Evolutionary conservation across 2,329 filamentous ascomycete genomes (phyloP).

Genomic region (Fusarium beomiforme): DNA sequence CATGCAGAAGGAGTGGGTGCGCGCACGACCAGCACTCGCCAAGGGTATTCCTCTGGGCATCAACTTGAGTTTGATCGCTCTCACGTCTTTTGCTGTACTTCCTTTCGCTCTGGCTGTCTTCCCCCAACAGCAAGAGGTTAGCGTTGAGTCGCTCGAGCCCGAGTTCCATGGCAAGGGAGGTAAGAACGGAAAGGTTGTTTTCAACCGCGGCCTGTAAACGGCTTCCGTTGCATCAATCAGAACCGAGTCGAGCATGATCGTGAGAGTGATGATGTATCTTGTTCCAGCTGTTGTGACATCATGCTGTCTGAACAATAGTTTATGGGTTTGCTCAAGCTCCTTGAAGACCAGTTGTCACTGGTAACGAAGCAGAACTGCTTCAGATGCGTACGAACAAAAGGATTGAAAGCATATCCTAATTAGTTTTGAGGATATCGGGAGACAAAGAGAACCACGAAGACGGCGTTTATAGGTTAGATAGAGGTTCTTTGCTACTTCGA

Average conservation of each 20-base stretch:
- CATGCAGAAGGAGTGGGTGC: conserved; percentile 79
- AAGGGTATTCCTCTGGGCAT: conserved; percentile 71
- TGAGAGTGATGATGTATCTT: background rate
- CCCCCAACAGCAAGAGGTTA: conserved; percentile 87
- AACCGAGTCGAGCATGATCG: background rate
- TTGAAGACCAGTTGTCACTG: background rate
- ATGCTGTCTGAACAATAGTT: background rate
- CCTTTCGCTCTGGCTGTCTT: conserved; percentile 92
- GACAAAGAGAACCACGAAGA: background rate
- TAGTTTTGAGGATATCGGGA: background rate
- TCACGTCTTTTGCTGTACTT: conserved; percentile 87
- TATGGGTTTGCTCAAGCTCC: background rate
- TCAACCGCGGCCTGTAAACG: conserved; percentile 88
- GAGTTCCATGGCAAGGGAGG: conserved; percentile 88
- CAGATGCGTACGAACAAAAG: background rate
- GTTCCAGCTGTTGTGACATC: background rate
- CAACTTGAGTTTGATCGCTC: conserved; percentile 87
- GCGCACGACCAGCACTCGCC: conserved; percentile 74
- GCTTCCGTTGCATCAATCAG: background rate
- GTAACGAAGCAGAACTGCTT: background rate
- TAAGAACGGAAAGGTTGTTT: conserved; percentile 85
- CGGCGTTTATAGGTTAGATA: conserved; percentile 26
- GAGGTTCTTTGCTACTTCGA: conserved; percentile 10
- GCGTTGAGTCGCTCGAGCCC: conserved; percentile 78
- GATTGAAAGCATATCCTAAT: background rate